Base-by-base conservation (phyloP, 192 early-diverging fungal species). In the Globomyces pollinis-pini region DNA sequence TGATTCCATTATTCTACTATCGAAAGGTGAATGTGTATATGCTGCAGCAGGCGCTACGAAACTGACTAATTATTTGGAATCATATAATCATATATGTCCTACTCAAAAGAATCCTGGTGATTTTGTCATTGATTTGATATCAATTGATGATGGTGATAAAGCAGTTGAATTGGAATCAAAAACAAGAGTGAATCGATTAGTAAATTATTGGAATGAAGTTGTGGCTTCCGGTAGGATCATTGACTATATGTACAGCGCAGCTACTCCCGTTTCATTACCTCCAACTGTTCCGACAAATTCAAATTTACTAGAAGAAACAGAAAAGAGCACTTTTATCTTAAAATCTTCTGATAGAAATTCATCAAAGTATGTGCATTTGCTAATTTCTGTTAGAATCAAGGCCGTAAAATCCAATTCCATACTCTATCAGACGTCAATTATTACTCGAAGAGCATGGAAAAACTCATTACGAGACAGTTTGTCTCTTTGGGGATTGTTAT, bases 1-100 rank as follows among this genome's bases (percentile, higher is more conserved):
- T 64, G 87, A 94, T 72, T 73, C 79, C 56, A 78, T 93, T 21
- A 83, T 91, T 28, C 70, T 93, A 36, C 67, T 91, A 36, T 76
- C 85, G 42, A 71, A 81, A 20, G 88, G 88, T 20, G 68, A 83
- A 12, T 51, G 80, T 7, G 79, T 85, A 23, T 88, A 86, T 51
- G 72, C 67, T 59, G 88, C 86, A 15, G 70, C 80, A 1, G 67
- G 67, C 1, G 4, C 26, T 12, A 21, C 38, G 2, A 60, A 62
- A 1, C 61, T 69, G 23, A 65, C 77, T 7, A 50, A 67, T 47
- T 84, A 84, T 60, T 86, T 87, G 65, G 76, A 72, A 23, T 50
- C 34, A 9, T 55, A 80, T n/a, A 80, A 78, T 16, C 72, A 70
- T 61, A 73, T 70, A 32, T 73, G 84, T 50, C 77, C 79, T 1